Evolutionary conservation across 306 rosid species (phyloP), one percentile per base, ranked within the genome.

Genomic region (Castanea mollissima): DNA sequence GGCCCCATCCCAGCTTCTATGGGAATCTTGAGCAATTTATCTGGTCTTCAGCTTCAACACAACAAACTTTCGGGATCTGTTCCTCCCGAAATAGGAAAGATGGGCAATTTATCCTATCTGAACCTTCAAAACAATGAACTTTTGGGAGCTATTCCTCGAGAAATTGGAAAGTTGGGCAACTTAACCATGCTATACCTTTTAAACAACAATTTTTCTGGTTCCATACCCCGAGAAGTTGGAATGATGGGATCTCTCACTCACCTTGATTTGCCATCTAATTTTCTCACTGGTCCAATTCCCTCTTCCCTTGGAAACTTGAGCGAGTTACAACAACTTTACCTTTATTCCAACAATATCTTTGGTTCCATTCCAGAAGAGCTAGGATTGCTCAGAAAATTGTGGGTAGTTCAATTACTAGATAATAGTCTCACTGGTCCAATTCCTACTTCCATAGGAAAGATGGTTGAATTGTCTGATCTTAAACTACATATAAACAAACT

Each of bases 211-310:
- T 32, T 84, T 1, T 68, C 23, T 10, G 87, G 85, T 83, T 19
- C 80, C 10, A 80, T 83, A 44, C 85, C 89, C 0, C 32, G 11
- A 54, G 84, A 82, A 80, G 76, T 80, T 64, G 88, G 88, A 29
- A 71, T 78, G 68, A 27, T 85, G 77, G 71, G 74, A 46, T 70
- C 78, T 1, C 76, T 85, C 12, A 0, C 0, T 8, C 0, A 5
- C 9, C 6, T 85, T 23, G 83, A 78, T 29, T 73, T 85, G 38
- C 64, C 76, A 44, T 0, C 0, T 0, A 85, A 85, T 51, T 11
- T 14, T 25, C 49, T 75, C 11, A 55, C 41, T n/a, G 86, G 72
- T 44, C 1, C 25, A 6, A 76, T 85, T 15, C 85, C 88, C 41
- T 51, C 60, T 41, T 35, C 85, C 31, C 74, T 81, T 5, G 85